Conservation (phyloP, 192 early-diverging fungal species). For the Piromyces sp. region DNA sequence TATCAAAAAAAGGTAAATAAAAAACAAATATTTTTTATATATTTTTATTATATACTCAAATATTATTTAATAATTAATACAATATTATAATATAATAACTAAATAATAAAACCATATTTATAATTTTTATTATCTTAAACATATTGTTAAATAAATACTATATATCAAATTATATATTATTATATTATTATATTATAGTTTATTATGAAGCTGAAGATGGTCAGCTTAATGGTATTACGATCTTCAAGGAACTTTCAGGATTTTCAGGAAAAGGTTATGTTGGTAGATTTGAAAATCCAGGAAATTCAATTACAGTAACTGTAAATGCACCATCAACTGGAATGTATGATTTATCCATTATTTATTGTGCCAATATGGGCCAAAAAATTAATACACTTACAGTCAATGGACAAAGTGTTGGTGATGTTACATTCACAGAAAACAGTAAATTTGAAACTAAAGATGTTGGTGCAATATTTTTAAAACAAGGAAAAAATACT, state of each 20-base stretch:
- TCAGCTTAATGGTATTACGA: background rate
- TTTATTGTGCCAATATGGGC: background rate
- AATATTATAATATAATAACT: no score
- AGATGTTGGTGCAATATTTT: background rate
- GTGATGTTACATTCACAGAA: background rate
- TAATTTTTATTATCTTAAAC: no score
- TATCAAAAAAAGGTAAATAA: no score
- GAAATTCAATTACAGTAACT: background rate
- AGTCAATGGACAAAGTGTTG: background rate
- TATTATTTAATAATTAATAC: no score
- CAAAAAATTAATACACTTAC: background rate
- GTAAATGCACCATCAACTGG: background rate
- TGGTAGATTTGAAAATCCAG: background rate
- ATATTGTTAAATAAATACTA: no score
- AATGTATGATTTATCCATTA: background rate
- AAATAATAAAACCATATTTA: no score
- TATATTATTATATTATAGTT: no score
- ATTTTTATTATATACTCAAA: no score
- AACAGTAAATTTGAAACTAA: background rate
- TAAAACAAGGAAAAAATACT: background rate
- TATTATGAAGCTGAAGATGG: background rate
- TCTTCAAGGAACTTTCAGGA: background rate
- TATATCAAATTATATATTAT: no score
- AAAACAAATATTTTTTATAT: no score
- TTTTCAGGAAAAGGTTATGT: background rate